Conservation (phyloP, 495 filamentous ascomycete genomes). For the Entonaema liquescens region DNA sequence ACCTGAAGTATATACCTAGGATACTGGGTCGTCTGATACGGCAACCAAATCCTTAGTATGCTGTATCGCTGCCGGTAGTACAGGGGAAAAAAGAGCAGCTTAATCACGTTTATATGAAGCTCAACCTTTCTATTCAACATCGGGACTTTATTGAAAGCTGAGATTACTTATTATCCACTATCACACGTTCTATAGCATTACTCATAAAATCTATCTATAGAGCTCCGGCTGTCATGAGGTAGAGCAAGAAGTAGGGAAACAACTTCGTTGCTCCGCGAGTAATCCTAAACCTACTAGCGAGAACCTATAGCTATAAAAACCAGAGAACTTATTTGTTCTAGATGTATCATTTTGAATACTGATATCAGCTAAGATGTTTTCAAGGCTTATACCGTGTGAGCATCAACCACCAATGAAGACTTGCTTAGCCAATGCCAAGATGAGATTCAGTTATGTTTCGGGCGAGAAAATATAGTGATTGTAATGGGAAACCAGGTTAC, state of each 20-base stretch:
- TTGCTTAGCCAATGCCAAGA: not conserved
- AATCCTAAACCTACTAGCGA: too few species aligned
- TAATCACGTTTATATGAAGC: not conserved
- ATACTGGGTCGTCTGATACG: not conserved
- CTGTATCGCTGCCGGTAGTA: not conserved
- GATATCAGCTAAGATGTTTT: too few species aligned
- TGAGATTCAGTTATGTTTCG: not conserved
- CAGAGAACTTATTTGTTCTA: too few species aligned
- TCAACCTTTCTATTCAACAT: not conserved
- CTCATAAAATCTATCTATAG: too few species aligned
- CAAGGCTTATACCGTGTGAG: too few species aligned
- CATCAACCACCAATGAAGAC: not conserved
- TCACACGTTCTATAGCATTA: not conserved
- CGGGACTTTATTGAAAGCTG: not conserved
- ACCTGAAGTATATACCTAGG: not conserved
- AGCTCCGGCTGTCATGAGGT: too few species aligned
- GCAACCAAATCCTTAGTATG: too few species aligned
- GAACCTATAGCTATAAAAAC: too few species aligned
- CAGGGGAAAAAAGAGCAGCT: not conserved
- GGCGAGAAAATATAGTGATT: not conserved
- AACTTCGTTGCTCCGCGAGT: too few species aligned
- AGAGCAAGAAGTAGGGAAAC: too few species aligned
- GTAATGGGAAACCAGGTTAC: not conserved
- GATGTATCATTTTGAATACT: too few species aligned
- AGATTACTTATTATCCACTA: not conserved